Evolutionary conservation across 306 rosid species (phyloP).

Genomic region (Trichosanthes truncata): DNA sequence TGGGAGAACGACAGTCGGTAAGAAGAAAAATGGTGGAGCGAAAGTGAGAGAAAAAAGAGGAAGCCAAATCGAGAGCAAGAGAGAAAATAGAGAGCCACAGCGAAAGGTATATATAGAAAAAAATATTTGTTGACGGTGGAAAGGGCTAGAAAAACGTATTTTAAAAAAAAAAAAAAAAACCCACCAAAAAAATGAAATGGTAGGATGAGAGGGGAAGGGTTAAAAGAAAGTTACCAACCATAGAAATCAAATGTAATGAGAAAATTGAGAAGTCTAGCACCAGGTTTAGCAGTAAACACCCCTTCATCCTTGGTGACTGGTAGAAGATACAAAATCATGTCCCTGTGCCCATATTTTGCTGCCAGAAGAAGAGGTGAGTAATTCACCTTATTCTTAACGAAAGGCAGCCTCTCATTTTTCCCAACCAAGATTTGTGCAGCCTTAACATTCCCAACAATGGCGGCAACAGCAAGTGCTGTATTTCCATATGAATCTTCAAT

Average conservation of each 20-base stretch:
- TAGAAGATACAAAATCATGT: not conserved
- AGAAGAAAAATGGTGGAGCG: no score
- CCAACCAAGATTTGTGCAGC: conserved; percentile 3
- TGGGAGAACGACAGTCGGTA: no score
- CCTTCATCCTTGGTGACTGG: not conserved
- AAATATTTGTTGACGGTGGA: no score
- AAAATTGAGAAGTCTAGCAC: conserved; percentile 12
- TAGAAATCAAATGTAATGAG: not conserved
- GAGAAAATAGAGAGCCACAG: no score
- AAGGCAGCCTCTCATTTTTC: not conserved
- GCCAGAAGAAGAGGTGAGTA: conserved; percentile 3
- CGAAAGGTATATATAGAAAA: no score
- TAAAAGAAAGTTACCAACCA: conserved; percentile 2
- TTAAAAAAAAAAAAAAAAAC: no score
- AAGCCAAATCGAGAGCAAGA: no score
- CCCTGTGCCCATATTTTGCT: conserved; percentile 4
- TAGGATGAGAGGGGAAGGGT: no score
- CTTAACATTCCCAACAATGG: not conserved
- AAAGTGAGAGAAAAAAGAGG: no score
- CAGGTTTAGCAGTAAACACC: not conserved
- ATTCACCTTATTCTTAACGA: not conserved
- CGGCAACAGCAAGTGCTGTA: not conserved
- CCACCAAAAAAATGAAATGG: no score
- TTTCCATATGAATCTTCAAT: not conserved
- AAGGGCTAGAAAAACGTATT: no score